These are phyloP conservation scores for Paradendryphiella salina DNA, from an alignment of 2,329 filamentous ascomycete genomes.

Conservation along the genomic window DNA sequence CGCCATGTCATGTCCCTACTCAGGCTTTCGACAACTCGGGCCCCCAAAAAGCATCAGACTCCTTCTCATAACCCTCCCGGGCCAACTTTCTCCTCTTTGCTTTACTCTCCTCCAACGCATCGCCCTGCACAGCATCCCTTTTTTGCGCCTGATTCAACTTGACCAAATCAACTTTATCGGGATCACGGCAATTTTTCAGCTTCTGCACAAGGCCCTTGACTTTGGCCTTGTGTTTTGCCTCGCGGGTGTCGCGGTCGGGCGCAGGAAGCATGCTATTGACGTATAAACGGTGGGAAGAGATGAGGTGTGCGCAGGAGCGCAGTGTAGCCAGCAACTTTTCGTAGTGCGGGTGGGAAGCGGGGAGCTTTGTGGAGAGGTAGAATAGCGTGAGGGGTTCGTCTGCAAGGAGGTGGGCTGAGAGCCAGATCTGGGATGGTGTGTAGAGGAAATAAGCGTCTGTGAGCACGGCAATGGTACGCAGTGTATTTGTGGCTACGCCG, in stretches of 20 bases:
- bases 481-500: conserved; percentile 61
- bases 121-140: conserved; percentile 45
- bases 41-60: conserved; percentile 53
- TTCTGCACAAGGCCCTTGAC: conserved; percentile 61
- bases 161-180: conserved; percentile 72
- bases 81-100: conserved; percentile 52
- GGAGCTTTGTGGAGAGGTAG: conserved; percentile 52
- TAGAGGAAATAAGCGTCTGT: conserved; percentile 98
- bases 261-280: conserved; percentile 15
- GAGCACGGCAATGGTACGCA: conserved; percentile 71
- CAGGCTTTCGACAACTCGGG: conserved; percentile 35
- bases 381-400: conserved; percentile 65
- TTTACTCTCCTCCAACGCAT: conserved; percentile 46
- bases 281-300: conserved; percentile 40
- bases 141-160: conserved; percentile 67
- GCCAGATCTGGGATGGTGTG: conserved; percentile 90
- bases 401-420: conserved; percentile 75
- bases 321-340: conserved; percentile 47
- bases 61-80: conserved; percentile 51
- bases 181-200: conserved; percentile 73
- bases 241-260: conserved; percentile 37
- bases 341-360: conserved; percentile 30
- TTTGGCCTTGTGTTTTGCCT: conserved; percentile 57
- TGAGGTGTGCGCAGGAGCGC: conserved; percentile 46
- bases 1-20: neutral